phyloP scores from a whole-genome alignment of 2,329 filamentous ascomycete genomes.

The Colletotrichum liriopes region DNA sequence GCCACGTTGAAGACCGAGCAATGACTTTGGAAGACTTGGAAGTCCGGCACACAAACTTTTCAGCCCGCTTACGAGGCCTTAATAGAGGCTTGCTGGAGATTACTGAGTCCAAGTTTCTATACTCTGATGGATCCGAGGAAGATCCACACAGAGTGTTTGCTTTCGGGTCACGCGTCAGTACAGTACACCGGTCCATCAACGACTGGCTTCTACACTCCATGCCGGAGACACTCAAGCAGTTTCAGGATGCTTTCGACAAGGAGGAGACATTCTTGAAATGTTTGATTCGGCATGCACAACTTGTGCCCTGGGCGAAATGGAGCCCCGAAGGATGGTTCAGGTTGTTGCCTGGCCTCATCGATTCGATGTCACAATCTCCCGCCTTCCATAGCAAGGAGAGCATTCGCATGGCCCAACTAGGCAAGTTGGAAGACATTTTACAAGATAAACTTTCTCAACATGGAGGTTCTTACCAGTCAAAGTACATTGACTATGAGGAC shows the following conservation, averaged over 20 bases:
- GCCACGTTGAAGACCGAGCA: background rate
- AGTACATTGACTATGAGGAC: background rate
- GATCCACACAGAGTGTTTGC: background rate
- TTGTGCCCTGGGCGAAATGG: background rate
- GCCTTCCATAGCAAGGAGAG: background rate
- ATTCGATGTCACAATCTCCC: background rate
- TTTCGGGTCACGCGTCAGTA: background rate
- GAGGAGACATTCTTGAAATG: background rate
- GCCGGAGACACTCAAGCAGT: background rate
- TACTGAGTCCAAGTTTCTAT: background rate
- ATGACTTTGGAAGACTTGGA: background rate
- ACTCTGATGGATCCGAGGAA: rapidly evolving
- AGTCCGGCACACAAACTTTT: background rate
- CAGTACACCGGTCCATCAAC: background rate
- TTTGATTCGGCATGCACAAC: background rate
- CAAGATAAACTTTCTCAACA: background rate
- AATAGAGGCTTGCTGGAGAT: background rate
- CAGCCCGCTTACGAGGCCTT: background rate
- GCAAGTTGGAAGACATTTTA: background rate
- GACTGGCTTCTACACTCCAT: background rate
- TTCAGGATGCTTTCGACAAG: background rate
- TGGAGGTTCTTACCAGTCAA: background rate
- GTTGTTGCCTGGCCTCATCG: background rate
- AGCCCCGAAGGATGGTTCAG: rapidly evolving
- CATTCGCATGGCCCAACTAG: background rate